Base-by-base conservation (phyloP, 257 asterid genomes). In the Gentiana dahurica region DNA sequence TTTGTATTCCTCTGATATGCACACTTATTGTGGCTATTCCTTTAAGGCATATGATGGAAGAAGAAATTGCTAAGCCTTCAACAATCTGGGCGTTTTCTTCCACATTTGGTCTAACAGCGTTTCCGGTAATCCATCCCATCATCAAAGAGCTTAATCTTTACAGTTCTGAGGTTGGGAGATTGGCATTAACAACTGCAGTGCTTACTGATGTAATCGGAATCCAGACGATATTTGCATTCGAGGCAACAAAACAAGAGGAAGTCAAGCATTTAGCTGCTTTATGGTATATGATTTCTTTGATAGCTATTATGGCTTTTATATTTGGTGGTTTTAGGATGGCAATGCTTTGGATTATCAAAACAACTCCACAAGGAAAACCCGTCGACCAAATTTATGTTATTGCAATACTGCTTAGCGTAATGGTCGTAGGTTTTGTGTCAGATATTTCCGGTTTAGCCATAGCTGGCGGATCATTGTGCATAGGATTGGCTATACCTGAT, bases 101-200 rank as follows among this genome's bases (percentile, higher is more conserved):
- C 0, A 59, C 77, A 34, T 57, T 85, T 33, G 69, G 91, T 2
- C 64, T 78, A 3, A 64, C 94, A 1, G 44, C 96, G 1, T 90
- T 87, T 46, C 94, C 96, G 0, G 94, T 79, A 38, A 62, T 87
- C 2, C 79, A 85, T 69, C 88, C 77, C 0, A 75, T 90, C 0
- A 61, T 77, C 32, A 74, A 71, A 2, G 78, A 77, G 47, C 71
- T 77, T 12, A 67, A 62, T 49, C 74, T 77, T 75, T 61, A 71
- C 15, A 77, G 71, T 49, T 68, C 78, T 5, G 78, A 74, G 46
- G 57, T 78, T 6, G 84, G 84, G 43, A 64, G 74, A 49, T 57
- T 54, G 69, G 78, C 81, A 5, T 45, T 78, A 6, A 47, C 75
- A 5, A 55, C 73, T 3, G 63, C 71, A 1, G 33, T 74, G 3